Evolutionary conservation across 306 rosid species (phyloP).

Genomic region (Pterocarpus macrocarpus): DNA sequence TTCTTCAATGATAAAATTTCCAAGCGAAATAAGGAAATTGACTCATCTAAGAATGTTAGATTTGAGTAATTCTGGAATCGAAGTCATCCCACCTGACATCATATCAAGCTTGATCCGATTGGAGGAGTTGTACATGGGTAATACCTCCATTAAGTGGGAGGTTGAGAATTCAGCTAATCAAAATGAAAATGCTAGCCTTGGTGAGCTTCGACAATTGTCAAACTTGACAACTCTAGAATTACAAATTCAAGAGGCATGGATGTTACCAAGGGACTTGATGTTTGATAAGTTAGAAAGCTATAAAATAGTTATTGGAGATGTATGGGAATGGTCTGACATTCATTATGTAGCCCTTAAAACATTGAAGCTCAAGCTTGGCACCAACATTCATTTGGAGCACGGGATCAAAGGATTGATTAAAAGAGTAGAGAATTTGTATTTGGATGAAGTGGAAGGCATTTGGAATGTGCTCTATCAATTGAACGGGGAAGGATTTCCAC

Average conservation of each 20-base stretch:
- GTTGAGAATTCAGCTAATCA: background rate
- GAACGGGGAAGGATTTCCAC: slow-evolving; percentile 30
- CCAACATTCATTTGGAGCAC: slow-evolving; percentile 23
- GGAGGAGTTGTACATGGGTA: background rate
- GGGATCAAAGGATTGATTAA: slow-evolving; percentile 39
- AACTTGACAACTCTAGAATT: background rate
- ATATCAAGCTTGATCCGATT: slow-evolving; percentile 12
- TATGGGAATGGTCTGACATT: background rate
- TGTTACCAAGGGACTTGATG: background rate
- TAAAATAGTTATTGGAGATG: background rate
- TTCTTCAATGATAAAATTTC: background rate
- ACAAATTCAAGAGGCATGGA: background rate
- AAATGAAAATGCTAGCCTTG: slow-evolving; percentile 24
- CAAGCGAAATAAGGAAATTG: background rate
- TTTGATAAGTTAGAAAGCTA: background rate
- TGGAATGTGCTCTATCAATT: slow-evolving; percentile 1
- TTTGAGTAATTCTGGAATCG: background rate
- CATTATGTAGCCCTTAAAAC: background rate
- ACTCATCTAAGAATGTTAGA: slow-evolving; percentile 14
- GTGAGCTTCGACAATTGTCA: slow-evolving; percentile 11
- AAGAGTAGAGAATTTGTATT: slow-evolving; percentile 39
- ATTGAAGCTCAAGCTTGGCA: slow-evolving; percentile 39
- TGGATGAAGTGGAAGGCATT: slow-evolving; percentile 40
- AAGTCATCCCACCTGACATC: slow-evolving; percentile 16
- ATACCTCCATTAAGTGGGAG: slow-evolving; percentile 26